phyloP scores from a whole-genome alignment of 495 filamentous ascomycete species.

The Aspergillus nanangensis region DNA sequence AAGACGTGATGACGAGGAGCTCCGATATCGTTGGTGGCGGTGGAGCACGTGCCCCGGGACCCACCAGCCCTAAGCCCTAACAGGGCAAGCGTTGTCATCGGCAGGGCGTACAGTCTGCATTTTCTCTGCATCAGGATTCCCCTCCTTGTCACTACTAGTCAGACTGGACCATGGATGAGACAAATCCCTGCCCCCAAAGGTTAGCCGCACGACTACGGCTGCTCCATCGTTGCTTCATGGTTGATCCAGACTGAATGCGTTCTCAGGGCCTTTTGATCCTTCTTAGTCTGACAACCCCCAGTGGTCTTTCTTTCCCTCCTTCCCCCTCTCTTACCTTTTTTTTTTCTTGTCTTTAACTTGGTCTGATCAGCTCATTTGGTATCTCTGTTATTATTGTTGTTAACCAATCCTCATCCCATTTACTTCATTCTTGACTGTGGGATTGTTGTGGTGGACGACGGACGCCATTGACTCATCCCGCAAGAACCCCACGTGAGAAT shows the following conservation, averaged over 20 bases:
- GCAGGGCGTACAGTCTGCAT: not conserved
- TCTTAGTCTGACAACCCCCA: not conserved
- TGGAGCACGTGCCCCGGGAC: not conserved
- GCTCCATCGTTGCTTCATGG: constrained; percentile 10
- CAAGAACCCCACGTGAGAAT: constrained; percentile 16
- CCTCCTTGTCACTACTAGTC: too few relatives aligned
- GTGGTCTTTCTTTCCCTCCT: not conserved
- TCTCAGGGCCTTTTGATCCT: constrained; percentile 20
- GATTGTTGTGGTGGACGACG: too few relatives aligned
- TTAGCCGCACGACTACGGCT: not conserved
- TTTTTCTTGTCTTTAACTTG: too few relatives aligned
- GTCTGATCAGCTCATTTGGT: too few relatives aligned
- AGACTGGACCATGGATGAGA: not conserved
- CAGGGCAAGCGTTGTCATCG: not conserved
- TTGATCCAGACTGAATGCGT: too few relatives aligned
- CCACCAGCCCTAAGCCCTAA: not conserved
- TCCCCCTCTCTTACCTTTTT: not conserved
- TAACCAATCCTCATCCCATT: too few relatives aligned
- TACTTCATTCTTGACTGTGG: too few relatives aligned
- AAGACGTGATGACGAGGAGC: not conserved
- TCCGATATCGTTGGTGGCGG: not conserved
- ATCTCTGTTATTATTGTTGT: too few relatives aligned
- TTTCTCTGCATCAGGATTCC: constrained; percentile 3
- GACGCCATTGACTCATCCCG: not conserved
- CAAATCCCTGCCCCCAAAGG: constrained; percentile 2